phyloP scores from a whole-genome alignment of 345 rosid genomes.

The Lepidium didymum region DNA sequence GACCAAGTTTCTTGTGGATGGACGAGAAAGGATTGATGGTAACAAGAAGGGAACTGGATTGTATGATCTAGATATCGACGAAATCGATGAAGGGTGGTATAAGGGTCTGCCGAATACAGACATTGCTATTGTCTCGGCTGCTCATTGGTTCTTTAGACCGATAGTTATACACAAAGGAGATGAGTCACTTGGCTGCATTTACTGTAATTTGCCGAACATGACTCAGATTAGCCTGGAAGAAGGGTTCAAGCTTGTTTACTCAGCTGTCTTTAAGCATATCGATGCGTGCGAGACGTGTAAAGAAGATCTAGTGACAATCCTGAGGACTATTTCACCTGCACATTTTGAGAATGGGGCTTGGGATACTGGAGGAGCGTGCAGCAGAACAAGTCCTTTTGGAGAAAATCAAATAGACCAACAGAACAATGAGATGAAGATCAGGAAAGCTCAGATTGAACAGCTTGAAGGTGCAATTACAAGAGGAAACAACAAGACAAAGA shows the following conservation, averaged over 20 bases:
- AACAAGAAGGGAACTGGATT: constrained; percentile 44
- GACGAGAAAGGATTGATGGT: constrained; percentile 35
- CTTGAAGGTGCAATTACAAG: constrained; percentile 28
- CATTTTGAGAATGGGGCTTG: constrained; percentile 84
- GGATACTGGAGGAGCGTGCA: constrained; percentile 70
- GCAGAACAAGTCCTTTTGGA: constrained; percentile 43
- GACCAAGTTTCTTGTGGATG: constrained; percentile 58
- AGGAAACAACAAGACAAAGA: constrained; percentile 23
- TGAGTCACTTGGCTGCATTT: constrained; percentile 49
- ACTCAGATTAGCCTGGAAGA: constrained; percentile 34
- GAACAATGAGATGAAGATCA: constrained; percentile 40
- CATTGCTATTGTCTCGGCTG: constrained; percentile 52
- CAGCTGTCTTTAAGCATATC: constrained; percentile 42
- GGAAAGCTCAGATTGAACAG: constrained; percentile 50
- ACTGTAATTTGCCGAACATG: constrained; percentile 44
- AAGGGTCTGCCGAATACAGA: constrained; percentile 37
- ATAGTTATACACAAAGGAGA: constrained; percentile 39
- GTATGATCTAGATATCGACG: constrained; percentile 39
- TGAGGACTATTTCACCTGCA: constrained; percentile 79
- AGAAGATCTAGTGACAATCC: constrained; percentile 26
- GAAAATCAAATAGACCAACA: constrained; percentile 18
- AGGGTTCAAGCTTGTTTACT: constrained; percentile 46
- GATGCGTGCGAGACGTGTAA: constrained; percentile 32
- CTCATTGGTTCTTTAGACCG: constrained; percentile 78
- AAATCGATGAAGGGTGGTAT: constrained; percentile 46